Evolutionary conservation across 257 asterid species (phyloP).

Genomic region (Mitragyna speciosa): DNA sequence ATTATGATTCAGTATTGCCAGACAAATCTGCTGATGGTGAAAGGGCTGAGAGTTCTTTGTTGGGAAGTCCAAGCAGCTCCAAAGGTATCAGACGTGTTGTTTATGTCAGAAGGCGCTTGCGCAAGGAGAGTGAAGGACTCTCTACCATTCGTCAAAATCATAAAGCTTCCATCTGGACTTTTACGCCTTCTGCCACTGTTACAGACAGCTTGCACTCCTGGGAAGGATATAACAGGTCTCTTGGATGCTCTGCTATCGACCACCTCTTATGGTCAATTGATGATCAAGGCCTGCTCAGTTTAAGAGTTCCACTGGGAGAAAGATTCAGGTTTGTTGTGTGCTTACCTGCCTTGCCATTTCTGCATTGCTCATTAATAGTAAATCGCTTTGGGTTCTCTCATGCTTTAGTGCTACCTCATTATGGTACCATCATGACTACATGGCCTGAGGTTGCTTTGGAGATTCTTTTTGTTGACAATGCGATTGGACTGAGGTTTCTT

Average conservation of each 20-base stretch:
- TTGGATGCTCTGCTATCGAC: conserved; percentile 24
- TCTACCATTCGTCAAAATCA: conserved; percentile 35
- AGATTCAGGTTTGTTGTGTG: conserved; percentile 43
- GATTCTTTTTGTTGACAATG: conserved; percentile 80
- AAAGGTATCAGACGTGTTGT: conserved; percentile 42
- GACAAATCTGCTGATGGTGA: conserved; percentile 34
- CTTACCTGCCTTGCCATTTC: conserved; percentile 43
- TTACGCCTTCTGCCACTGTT: conserved; percentile 22
- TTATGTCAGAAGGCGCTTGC: conserved; percentile 67
- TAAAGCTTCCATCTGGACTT: conserved; percentile 29
- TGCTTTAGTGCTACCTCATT: conserved; percentile 52
- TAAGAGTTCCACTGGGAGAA: conserved; percentile 38
- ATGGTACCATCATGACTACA: conserved; percentile 57
- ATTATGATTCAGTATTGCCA: conserved; percentile 36
- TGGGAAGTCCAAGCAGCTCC: conserved; percentile 39
- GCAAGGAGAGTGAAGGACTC: conserved; percentile 33
- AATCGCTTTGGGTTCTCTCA: conserved; percentile 43
- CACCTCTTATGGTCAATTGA: conserved; percentile 45
- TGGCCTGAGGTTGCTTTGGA: conserved; percentile 78
- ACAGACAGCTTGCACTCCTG: conserved; percentile 23
- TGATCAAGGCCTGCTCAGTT: conserved; percentile 42
- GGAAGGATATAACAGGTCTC: conserved; percentile 15
- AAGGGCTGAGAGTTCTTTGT: conserved; percentile 33
- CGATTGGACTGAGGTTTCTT: conserved; percentile 70
- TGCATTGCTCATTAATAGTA: conserved; percentile 29